These are phyloP conservation scores for Mortierella sp. DNA, from an alignment of 371 early-diverging fungal genomes.

Conservation along the genomic window DNA sequence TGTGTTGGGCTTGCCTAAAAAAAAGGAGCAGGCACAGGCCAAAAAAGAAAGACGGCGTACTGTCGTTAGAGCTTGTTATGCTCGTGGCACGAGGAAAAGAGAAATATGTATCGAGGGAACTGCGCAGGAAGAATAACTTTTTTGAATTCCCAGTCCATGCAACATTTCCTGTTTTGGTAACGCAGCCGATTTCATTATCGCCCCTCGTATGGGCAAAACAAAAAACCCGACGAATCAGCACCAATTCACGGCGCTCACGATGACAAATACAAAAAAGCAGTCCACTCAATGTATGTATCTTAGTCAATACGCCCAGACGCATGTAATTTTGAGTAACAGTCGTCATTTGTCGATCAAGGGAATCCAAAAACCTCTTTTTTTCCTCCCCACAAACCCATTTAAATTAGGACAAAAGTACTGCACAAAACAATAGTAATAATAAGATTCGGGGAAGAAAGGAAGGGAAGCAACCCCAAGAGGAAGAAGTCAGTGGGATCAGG, in stretches of 20 bases:
- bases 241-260: neutral
- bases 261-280: conserved; percentile 17
- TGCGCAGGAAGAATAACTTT: neutral
- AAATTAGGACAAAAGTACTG: neutral
- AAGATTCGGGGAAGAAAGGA: neutral
- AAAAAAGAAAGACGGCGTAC: neutral
- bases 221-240: conserved; percentile 5
- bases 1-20: conserved; percentile 37
- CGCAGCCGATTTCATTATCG: neutral
- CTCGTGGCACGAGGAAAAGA: neutral
- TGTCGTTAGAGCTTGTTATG: conserved; percentile 6
- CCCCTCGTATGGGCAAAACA: conserved; percentile 1
- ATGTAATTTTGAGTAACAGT: neutral
- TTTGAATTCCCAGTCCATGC: neutral
- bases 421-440: neutral
- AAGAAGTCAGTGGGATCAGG: neutral
- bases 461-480: neutral
- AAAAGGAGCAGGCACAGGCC: neutral
- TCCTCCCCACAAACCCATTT: too few species aligned
- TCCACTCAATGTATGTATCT: neutral
- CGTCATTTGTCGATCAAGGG: neutral
- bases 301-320: neutral
- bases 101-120: neutral
- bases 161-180: conserved; percentile 2
- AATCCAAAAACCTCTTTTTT: neutral